Evolutionary conservation across 2,329 filamentous ascomycete genomes (phyloP).

Genomic region (Exophiala sp.): DNA sequence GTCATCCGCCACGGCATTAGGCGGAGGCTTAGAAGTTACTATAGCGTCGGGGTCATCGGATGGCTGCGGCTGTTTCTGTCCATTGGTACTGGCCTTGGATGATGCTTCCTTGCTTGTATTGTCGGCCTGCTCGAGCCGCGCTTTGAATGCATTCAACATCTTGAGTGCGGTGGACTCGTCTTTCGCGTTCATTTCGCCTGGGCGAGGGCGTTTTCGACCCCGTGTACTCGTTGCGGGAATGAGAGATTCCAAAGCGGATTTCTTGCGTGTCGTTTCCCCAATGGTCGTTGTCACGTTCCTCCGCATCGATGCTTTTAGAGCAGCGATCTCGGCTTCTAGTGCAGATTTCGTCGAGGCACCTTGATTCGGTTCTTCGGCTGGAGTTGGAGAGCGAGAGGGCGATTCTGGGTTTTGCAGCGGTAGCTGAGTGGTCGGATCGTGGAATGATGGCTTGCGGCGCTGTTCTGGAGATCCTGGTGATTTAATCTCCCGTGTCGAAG

Average conservation of each 20-base stretch:
- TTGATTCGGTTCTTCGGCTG: conserved; percentile 25
- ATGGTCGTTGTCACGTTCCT: conserved; percentile 35
- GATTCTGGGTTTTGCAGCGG: conserved; percentile 42
- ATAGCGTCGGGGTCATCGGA: not conserved
- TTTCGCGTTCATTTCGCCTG: conserved; percentile 40
- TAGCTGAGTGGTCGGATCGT: conserved; percentile 41
- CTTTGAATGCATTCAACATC: conserved; percentile 71
- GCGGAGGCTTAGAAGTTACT: conserved; percentile 9
- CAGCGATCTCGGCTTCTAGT: conserved; percentile 41
- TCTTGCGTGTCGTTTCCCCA: conserved; percentile 36
- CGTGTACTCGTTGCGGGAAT: conserved; percentile 45
- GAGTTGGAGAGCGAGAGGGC: conserved; percentile 33
- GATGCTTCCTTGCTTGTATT: conserved; percentile 30
- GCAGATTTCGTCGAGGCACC: conserved; percentile 31
- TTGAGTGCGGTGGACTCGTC: conserved; percentile 61
- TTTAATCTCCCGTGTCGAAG: not conserved
- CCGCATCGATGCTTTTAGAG: conserved; percentile 45
- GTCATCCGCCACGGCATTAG: conserved; percentile 32
- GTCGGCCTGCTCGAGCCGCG: conserved; percentile 57
- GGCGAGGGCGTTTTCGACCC: conserved; percentile 41
- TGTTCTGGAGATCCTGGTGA: conserved; percentile 26
- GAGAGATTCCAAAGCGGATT: conserved; percentile 44
- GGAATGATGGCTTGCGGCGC: conserved; percentile 35
- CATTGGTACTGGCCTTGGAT: not conserved
- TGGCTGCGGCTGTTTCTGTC: not conserved